Evolutionary conservation across 2,329 filamentous ascomycete species (phyloP), one percentile per base, ranked within the genome.

Genomic region (Fonsecaea nubica): DNA sequence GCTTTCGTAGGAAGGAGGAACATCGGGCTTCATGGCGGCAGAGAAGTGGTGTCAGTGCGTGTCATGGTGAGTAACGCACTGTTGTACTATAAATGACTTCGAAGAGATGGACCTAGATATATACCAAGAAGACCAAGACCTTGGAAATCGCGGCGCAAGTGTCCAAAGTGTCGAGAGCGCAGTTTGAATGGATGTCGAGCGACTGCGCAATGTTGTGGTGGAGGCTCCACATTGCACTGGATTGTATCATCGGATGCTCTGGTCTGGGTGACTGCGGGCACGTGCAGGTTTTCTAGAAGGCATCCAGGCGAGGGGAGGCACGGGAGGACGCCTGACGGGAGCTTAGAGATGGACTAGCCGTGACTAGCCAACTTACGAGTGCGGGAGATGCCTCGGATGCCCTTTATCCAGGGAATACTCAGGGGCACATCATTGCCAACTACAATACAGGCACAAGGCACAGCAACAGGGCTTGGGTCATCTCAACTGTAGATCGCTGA

Each of bases 1-100:
- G 55, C 79, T 81, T 72, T 86, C 80, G 74, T 89, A 89, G n/a
- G 85, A 86, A 4, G 87, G 87, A 35, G 85, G 85, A 59, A 85
- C 79, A 58, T 84, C 80, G 45, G 69, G 68, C 61, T 70, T 70
- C 68, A 70, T 70, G 55, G 35, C 66, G 50, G 59, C 21, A 53
- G 38, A 53, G 55, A 61, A 25, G 45, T 5, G 33, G 25, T 10
- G 25, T 48, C 48, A 57, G 21, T 30, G 32, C 32, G 55, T 32
- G 48, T 61, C 64, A 65, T 69, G 57, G 58, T 66, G 67, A 13
- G 21, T n/a, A 30, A 42, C 32, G 30, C 45, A 25, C 45, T 21
- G 45, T 25, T 6, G 18, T 5, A 10, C 35, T 21, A 50, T 21
- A 21, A 18, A 50, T 25, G 45, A 18, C 8, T 30, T n/a, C 30